These are phyloP conservation scores for Solanum paucissectum DNA, from an alignment of 257 asterid genomes.

Conservation along the genomic window DNA sequence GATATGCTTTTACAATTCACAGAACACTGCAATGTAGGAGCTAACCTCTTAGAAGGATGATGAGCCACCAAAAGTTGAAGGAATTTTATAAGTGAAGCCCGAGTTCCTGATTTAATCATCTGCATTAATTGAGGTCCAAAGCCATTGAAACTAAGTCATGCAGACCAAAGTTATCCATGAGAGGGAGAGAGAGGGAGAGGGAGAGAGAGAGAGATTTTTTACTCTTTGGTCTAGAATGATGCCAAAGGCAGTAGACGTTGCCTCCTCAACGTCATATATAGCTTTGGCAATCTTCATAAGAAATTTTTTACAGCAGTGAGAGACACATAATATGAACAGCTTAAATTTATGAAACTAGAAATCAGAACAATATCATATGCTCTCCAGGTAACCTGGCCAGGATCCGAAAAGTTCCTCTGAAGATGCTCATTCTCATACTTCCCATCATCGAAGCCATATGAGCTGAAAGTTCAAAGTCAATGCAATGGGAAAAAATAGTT, in stretches of 20 bases:
- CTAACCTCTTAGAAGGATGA: conserved; percentile 91
- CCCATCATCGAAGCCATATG: conserved; percentile 61
- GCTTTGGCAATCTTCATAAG: conserved; percentile 65
- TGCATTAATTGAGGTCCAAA: conserved; percentile 13
- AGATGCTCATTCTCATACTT: conserved; percentile 70
- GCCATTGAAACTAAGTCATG: not conserved
- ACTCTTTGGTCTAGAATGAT: conserved; percentile 72
- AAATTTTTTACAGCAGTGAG: conserved; percentile 15
- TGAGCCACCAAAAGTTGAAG: conserved; percentile 87
- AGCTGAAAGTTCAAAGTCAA: conserved; percentile 30
- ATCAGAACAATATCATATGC: not conserved
- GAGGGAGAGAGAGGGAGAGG: not conserved
- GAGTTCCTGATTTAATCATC: conserved; percentile 80
- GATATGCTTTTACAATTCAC: not conserved
- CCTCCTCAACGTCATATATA: conserved; percentile 89
- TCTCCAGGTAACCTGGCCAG: conserved; percentile 49
- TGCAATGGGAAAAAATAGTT: not conserved
- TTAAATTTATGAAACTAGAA: not conserved
- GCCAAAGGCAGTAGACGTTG: conserved; percentile 69
- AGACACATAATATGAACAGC: not conserved
- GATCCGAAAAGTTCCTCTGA: conserved; percentile 48
- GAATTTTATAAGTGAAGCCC: conserved; percentile 55
- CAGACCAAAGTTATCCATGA: not conserved
- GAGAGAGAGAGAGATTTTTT: not conserved
- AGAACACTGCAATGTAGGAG: not conserved